Percentiles rank a stretch among this genome's conserved stretches.
Evolutionary conservation across 1,139 yeast species (phyloP).

Genomic region (Magnusiomyces paraingens): DNA sequence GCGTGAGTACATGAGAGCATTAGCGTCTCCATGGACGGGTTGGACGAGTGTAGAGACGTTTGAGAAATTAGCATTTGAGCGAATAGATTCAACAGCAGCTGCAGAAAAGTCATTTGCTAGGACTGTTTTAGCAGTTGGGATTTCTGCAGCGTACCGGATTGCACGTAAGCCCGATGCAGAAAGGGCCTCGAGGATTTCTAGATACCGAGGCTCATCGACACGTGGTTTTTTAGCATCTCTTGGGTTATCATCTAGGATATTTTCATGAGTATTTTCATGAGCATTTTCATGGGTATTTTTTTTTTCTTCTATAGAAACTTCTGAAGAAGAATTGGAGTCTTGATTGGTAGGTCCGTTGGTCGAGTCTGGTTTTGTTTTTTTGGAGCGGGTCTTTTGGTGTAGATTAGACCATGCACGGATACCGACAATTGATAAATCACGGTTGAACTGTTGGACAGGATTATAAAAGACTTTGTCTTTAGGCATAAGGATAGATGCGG

Average conservation of each 20-base stretch:
- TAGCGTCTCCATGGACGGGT: slow-evolving; percentile 83
- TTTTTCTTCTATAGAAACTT: slow-evolving; percentile 25
- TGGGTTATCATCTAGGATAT: slow-evolving; percentile 10
- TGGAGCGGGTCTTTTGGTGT: slow-evolving; percentile 28
- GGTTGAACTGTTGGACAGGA: slow-evolving; percentile 92
- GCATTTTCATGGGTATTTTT: slow-evolving; percentile 16
- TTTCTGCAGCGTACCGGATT: slow-evolving; percentile 84
- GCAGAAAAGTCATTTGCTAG: slow-evolving; percentile 85
- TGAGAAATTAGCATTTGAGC: slow-evolving; percentile 64
- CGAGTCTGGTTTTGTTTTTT: slow-evolving; percentile 30
- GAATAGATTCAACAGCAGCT: slow-evolving; percentile 81
- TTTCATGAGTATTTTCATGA: slow-evolving; percentile 6
- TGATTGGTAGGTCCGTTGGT: slow-evolving; percentile 11
- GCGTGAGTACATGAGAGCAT: slow-evolving; percentile 56
- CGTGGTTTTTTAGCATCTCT: slow-evolving; percentile 1
- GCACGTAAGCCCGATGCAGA: slow-evolving; percentile 96
- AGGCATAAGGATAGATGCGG: slow-evolving; percentile 72
- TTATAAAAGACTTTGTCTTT: slow-evolving; percentile 84
- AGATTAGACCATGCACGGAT: slow-evolving; percentile 79
- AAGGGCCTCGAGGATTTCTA: slow-evolving; percentile 76
- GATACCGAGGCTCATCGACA: slow-evolving; percentile 35
- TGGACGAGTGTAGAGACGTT: slow-evolving; percentile 46
- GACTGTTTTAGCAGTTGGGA: slow-evolving; percentile 62
- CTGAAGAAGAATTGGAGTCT: too few relatives aligned
- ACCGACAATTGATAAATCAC: slow-evolving; percentile 81